Base-by-base conservation (phyloP, 2,329 filamentous ascomycete genomes). In the Trichophyton simii region DNA sequence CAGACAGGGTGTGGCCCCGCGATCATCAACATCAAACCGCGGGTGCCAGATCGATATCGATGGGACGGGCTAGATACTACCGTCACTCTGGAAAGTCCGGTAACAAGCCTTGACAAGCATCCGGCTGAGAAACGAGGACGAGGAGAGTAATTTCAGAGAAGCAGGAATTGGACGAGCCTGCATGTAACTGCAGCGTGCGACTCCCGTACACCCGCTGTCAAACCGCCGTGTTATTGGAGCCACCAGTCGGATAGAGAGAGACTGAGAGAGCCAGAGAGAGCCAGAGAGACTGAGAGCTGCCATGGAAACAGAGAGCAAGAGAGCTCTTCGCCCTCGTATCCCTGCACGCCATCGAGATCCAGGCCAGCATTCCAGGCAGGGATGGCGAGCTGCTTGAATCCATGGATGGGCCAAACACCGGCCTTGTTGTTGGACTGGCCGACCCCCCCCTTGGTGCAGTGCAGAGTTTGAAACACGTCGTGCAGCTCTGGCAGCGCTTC, bases 401-500 rank as follows among this genome's bases (percentile, higher is more conserved):
- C 41, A 50, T 50, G 46, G 20, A 13, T 4, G 6, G 11, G 46
- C 46, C 46, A 25, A 11, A 20, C 20, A 50, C 13, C 46, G 5
- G 25, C 3, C 11, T 50, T n/a, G 28, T 18, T 44, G 41, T 22
- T 22, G 46, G 20, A 22, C 2, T 22, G 44, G 25, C 11, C 1
- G 3, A 25, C 22, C 1, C 1, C 20, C 18, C 3, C 28, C 28
- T 5, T 28, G 28, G 28, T 31, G 4, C 34, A 11, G 20, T 50
- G 46, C 46, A 50, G 46, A 28, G 46, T 50, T 50, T 55, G 50
- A 55, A 55, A 55, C 50, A 55, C 50, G 50, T 50, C 46, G 3
- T 48, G 44, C 44, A 46, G 13, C 42, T 20, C 18, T n/a, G 11
- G 9, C 1, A 13, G 11, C 11, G 34, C 20, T 20, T 48, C 44